These are phyloP conservation scores for Aaosphaeria arxii DNA, from an alignment of 2,329 filamentous ascomycete genomes.

Conservation along the genomic window DNA sequence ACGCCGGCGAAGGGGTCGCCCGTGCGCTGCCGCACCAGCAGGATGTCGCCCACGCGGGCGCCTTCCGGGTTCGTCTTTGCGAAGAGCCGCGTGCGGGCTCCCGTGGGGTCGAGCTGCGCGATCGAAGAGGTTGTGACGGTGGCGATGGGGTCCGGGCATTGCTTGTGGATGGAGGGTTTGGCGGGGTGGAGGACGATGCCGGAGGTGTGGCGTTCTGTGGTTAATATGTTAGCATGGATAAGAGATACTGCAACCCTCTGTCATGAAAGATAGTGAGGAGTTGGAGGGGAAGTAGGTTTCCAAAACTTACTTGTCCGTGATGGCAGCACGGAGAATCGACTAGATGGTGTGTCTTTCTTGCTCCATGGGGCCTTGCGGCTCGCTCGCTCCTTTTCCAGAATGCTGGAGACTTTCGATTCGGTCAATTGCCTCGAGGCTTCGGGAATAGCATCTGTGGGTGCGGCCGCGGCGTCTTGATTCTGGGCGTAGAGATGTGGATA, in stretches of 20 bases:
- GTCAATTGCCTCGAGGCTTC: too few relatives aligned
- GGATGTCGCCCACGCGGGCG: conserved; percentile 81
- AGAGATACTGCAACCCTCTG: too few relatives aligned
- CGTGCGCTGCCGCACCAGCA: conserved; percentile 81
- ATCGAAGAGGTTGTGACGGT: conserved; percentile 68
- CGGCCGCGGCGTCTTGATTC: background rate
- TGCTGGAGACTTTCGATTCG: too few relatives aligned
- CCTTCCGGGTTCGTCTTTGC: conserved; percentile 71
- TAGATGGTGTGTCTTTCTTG: background rate
- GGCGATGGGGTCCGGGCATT: conserved; percentile 66
- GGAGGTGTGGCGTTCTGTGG: conserved; percentile 13
- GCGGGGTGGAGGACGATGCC: conserved; percentile 53
- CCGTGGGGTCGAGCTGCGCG: conserved; percentile 75
- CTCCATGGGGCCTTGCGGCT: too few relatives aligned
- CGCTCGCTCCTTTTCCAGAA: too few relatives aligned
- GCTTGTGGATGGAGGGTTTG: conserved; percentile 51
- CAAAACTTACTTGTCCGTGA: background rate
- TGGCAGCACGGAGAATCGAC: background rate
- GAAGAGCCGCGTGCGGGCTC: conserved; percentile 79
- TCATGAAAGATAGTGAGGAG: background rate
- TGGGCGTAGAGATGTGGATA: conserved; percentile 2
- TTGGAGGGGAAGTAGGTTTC: too few relatives aligned
- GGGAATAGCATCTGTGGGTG: too few relatives aligned
- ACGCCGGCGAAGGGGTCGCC: conserved; percentile 90
- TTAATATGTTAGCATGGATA: background rate